Base-by-base conservation (phyloP, 1,284 basidiomycete species). In the Fomitopsis betulina region DNA sequence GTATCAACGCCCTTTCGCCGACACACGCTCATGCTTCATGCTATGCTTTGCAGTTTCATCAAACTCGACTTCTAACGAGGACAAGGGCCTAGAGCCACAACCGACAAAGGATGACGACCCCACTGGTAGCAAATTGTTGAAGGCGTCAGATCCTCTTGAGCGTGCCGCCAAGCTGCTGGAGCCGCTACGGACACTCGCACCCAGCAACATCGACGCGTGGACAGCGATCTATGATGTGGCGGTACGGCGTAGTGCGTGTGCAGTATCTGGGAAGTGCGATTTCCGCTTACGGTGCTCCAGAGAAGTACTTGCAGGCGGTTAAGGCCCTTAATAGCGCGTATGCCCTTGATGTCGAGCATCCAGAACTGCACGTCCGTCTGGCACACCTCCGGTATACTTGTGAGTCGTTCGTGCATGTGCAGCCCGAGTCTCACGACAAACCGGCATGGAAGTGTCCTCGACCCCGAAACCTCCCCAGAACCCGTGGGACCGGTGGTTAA, bases 31-130 rank as follows among this genome's bases (percentile, higher is more conserved):
- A 38, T 57, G 15, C 49, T 43, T 45, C 53, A 52, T 51, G 42
- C 58, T 3, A 5, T n/a, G 19, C 23, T 21, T 5, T 25, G 56
- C 35, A 58, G 39, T 55, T 30, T 61, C 73, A 53, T 70, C 66
- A 50, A 66, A 75, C 60, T 71, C 74, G 1, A 65, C 79, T 17
- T 67, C 80, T 1, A 81, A 81, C 54, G 85, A 88, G 60, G 89
- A 92, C 67, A 94, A 91, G 73, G 93, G 93, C 47, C 81, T 89
- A 23, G 84, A 91, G 37, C 76, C 77, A 1, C 73, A 75, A 4
- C 68, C 80, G 0, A 66, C 78, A 9, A 89, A 85, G 68, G 94
- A 97, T 67, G 87, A 93, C 1, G 95, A 98, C 70, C 91, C 92
- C 0, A 85, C 89, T 23, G 95, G 95, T 27, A 68, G 82, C 54